Evolutionary conservation across 495 filamentous ascomycete genomes (phyloP), one percentile per base, ranked within the genome.

Genomic region (Hyaloscypha variabilis): DNA sequence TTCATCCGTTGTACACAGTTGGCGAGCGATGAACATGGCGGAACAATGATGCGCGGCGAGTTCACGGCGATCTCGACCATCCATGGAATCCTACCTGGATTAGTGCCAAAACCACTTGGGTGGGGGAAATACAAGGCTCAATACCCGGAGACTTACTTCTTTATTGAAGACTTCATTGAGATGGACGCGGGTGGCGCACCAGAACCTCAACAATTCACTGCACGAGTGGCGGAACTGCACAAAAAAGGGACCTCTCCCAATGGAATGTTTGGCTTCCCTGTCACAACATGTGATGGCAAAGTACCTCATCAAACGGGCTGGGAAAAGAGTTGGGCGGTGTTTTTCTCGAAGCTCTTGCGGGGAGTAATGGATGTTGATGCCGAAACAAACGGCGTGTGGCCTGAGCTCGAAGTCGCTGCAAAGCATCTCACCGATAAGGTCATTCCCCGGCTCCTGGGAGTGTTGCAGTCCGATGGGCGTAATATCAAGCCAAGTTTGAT

Each of bases 181-280:
- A 55, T 60, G 62, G 11, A 13, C 1, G 23, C 51, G n/a, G n/a
- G n/a, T 21, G 29, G 23, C 42, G 60, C 34, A 30, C 81, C 83
- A 8, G 77, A 84, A 6, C 79, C 80, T 26, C 36, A 62, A 1
- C 63, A 72, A 25, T 81, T 86, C 56, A 69, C 68, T 58, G 62
- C 70, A 3, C 72, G 73, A 8, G 65, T 87, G 1, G 76, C 81
- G 13, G 46, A 65, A 5, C 73, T 86, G 4, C 84, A 85, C 62
- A 61, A 73, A 50, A 73, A 68, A n/a, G 74, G 71, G 39, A 54
- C 46, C 11, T 82, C 81, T 3, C 83, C 82, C 0, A 81, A 70
- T 19, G 81, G 79, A 0, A 80, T 80, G 60, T 87, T 83, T 60
- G 82, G 83, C 0, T 85, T 84, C 63, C 78, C 78, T 58, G 63